These are phyloP conservation scores for Hymenoscyphus salicellus DNA, from an alignment of 2,329 filamentous ascomycete genomes.

Conservation along the genomic window DNA sequence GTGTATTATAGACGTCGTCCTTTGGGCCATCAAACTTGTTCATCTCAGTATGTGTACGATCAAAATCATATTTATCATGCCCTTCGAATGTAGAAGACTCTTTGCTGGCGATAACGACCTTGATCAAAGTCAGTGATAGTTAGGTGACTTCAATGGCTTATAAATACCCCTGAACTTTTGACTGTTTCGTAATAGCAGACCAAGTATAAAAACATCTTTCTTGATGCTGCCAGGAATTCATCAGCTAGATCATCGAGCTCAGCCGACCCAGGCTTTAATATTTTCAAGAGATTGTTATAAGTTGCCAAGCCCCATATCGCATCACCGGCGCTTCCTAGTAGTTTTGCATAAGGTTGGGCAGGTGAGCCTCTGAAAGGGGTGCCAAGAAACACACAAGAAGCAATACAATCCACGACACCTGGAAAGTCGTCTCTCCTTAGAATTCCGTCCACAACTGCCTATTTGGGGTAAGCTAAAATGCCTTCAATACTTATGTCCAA, in stretches of 20 bases:
- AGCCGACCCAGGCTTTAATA: conserved; percentile 4
- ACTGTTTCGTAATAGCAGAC: conserved; percentile 5
- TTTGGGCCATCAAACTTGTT: conserved; percentile 9
- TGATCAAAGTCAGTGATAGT: background rate
- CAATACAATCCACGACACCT: conserved; percentile 7
- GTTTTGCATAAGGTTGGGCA: conserved; percentile 4
- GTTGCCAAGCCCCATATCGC: background rate
- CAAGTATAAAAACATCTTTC: conserved; percentile 1
- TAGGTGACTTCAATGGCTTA: background rate
- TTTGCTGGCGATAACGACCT: conserved; percentile 4
- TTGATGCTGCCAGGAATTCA: background rate
- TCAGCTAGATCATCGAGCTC: conserved; percentile 7
- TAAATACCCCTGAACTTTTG: background rate
- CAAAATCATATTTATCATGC: background rate
- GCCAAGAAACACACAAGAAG: conserved; percentile 10
- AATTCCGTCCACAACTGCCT: conserved; percentile 16
- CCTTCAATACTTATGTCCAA: background rate
- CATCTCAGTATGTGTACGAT: conserved; percentile 4
- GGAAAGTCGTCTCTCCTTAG: conserved; percentile 3
- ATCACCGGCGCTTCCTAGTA: conserved; percentile 2
- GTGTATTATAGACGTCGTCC: background rate
- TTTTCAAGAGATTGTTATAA: conserved; percentile 3
- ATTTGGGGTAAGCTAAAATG: background rate
- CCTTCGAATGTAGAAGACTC: conserved; percentile 7
- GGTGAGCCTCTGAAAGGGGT: conserved; percentile 11